These are phyloP conservation scores for Quercus phellos DNA, from an alignment of 331 rosid species.

Conservation along the genomic window DNA sequence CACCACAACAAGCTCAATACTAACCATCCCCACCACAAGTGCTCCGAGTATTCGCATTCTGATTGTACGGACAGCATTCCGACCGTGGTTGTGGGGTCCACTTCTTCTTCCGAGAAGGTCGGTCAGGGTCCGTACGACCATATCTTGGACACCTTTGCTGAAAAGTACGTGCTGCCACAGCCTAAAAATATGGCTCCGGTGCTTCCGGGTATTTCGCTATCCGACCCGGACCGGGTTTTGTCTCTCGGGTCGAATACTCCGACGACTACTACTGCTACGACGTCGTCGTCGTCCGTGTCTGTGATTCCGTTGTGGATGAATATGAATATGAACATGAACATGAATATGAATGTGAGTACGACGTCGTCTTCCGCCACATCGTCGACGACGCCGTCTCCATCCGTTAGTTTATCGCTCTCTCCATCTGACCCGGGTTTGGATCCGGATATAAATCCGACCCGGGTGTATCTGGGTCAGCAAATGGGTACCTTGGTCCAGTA, in stretches of 20 bases:
- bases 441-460: conserved; percentile 16
- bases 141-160: conserved; percentile 37
- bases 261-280: background rate
- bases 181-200: conserved; percentile 9
- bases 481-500: conserved; percentile 14
- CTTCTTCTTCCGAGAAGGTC: conserved; percentile 23
- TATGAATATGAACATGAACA: conserved; percentile 6
- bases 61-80: conserved; percentile 21
- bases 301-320: conserved; percentile 44
- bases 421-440: conserved; percentile 25
- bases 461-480: conserved; percentile 6
- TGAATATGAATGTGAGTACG: conserved; percentile 16
- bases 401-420: conserved; percentile 35
- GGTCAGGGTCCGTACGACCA: conserved; percentile 42
- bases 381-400: conserved; percentile 29
- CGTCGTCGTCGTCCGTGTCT: background rate
- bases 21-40: background rate
- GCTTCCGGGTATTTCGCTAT: background rate
- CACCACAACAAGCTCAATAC: background rate
- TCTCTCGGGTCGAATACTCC: conserved; percentile 30
- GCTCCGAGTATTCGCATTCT: background rate
- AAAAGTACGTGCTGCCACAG: conserved; percentile 30
- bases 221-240: conserved; percentile 26
- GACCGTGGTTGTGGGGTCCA: background rate
- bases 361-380: conserved; percentile 20